Base-by-base conservation (phyloP, 2,329 filamentous ascomycete genomes). In the Davidsoniella eucalypti region DNA sequence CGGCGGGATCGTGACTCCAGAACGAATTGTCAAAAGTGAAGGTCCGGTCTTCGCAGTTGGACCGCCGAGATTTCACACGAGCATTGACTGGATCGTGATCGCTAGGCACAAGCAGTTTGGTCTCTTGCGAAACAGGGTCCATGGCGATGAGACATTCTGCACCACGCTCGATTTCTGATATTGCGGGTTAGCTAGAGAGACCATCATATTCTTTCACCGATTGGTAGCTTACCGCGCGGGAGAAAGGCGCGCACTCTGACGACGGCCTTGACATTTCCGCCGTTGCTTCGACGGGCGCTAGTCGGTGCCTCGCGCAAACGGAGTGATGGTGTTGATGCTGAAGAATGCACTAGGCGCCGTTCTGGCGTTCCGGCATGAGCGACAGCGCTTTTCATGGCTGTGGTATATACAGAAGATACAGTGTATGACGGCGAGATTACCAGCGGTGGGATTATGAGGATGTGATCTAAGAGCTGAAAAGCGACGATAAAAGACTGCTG, bases 1-100 rank as follows among this genome's bases (percentile, higher is more conserved):
- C 87, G 23, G 70, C 64, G 51, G 74, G 73, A 62, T 90, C 70
- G 65, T 95, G 87, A 53, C 90, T 96, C 88, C 92, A 98, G 67
- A 96, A 98, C 0, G 88, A 96, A 62, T 87, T 94, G 69, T 98
- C 92, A 63, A 98, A 98, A 2, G 85, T 88, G 61, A 98, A 98
- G 0, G 73, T 76, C 67, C 93, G 95, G 61, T 94, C 86, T 61
- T 95, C 87, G 50, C 84, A 69, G 6, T 83, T 70, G 63, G 83
- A 90, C 26, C 46, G 50, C 55, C 86, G 78, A 38, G 77, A 75
- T 64, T 80, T 82, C 2, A 75, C 69, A 55, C 75, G 72, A 43
- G 69, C 61, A 55, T 76, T 80, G 39, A 68, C 68, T 14, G 69
- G 67, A 17, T 69, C 67, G 47, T 61, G 60, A n/a, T 76, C 69